Conservation (phyloP, 1,284 basidiomycete genomes). For the Tremellales sp. region DNA sequence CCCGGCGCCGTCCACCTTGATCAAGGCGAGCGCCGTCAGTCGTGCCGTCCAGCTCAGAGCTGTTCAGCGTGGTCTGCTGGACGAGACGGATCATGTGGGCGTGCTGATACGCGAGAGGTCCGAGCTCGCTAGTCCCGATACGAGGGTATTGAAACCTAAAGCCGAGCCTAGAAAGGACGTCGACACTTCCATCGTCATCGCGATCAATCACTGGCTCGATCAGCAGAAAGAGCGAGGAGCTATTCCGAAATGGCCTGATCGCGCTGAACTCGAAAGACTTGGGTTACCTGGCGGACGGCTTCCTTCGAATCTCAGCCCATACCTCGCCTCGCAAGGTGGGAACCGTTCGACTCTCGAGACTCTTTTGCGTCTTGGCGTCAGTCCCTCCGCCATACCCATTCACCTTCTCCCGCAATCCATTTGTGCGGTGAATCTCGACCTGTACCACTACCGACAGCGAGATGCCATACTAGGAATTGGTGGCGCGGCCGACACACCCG, state of each 20-base stretch:
- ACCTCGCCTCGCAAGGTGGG: too few species aligned
- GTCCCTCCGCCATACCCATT: neutral
- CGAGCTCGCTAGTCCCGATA: constrained; percentile 19
- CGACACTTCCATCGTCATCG: neutral
- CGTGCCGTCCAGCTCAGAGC: too few species aligned
- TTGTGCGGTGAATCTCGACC: neutral
- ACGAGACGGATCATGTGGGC: constrained; percentile 18
- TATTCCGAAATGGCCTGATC: too few species aligned
- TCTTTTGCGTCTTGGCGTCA: neutral
- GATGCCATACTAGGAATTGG: neutral
- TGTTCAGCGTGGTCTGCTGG: neutral
- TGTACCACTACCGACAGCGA: neutral
- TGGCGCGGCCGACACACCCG: neutral
- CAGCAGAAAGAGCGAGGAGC: neutral
- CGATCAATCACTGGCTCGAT: neutral
- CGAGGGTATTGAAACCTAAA: neutral
- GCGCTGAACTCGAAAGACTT: too few species aligned
- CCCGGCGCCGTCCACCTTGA: neutral
- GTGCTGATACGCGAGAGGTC: constrained; percentile 29
- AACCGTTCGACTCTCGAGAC: neutral
- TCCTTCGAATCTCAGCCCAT: too few species aligned
- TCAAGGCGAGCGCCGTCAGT: neutral
- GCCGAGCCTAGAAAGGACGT: neutral
- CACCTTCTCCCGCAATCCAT: neutral
- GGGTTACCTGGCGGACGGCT: too few species aligned